phyloP scores from a whole-genome alignment of 148 eudicot genomes.

The Gaultheria prostrata region DNA sequence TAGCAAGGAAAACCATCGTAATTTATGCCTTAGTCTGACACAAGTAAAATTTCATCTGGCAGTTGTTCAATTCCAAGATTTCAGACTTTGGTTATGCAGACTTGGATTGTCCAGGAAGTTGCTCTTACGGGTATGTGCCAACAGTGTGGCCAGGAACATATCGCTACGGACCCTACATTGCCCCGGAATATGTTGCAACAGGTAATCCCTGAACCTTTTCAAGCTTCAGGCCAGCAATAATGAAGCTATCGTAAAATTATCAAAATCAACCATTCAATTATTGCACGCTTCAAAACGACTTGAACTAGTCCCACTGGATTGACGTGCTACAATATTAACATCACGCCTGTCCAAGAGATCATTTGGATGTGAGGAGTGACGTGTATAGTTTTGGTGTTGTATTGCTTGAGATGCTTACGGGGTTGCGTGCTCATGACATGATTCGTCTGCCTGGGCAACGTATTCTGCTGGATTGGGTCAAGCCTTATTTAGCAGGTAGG shows the following conservation, averaged over 20 bases:
- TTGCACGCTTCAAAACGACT: background rate
- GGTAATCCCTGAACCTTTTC: conserved; percentile 34
- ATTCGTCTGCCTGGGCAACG: conserved; percentile 9
- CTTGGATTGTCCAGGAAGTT: conserved; percentile 43
- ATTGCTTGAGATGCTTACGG: conserved; percentile 52
- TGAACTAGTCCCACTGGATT: no score
- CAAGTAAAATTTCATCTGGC: conserved; percentile 4
- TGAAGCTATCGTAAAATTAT: no score
- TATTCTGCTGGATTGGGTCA: conserved; percentile 16
- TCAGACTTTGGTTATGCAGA: conserved; percentile 86
- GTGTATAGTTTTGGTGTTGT: conserved; percentile 86
- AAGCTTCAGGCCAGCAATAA: no score
- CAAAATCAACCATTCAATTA: no score
- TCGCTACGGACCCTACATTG: conserved; percentile 49
- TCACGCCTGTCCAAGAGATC: conserved; percentile 49
- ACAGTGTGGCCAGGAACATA: conserved; percentile 39
- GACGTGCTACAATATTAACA: background rate
- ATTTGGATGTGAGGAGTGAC: conserved; percentile 72
- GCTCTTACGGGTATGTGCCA: no score
- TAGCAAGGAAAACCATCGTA: no score
- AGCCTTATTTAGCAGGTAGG: conserved; percentile 31
- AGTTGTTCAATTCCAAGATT: conserved; percentile 76
- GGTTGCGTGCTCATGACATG: conserved; percentile 11
- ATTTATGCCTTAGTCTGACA: no score
- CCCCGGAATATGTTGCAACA: conserved; percentile 85